Percentiles rank a stretch among this genome's conserved stretches.
phyloP scores from a whole-genome alignment of 2,329 filamentous ascomycete species.

The Ceratocystis smalleyi region DNA sequence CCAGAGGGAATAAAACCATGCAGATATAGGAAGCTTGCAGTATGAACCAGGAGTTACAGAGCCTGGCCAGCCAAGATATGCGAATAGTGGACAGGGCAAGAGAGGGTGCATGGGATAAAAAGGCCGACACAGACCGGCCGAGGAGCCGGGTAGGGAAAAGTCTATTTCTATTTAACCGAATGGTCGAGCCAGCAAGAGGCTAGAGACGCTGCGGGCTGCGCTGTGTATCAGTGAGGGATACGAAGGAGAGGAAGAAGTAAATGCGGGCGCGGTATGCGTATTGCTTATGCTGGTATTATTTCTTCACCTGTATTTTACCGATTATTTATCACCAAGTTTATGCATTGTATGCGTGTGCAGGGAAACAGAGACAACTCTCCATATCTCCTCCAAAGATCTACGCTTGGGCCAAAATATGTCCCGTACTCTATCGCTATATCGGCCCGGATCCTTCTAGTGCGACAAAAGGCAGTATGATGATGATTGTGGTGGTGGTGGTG shows the following conservation, averaged over 20 bases:
- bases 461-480: neutral
- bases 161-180: conserved; percentile 5
- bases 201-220: neutral
- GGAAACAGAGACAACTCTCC: neutral
- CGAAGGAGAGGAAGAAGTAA: neutral
- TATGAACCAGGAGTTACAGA: neutral
- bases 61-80: no score
- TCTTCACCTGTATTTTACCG: neutral
- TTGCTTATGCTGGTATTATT: neutral
- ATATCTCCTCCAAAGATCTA: neutral
- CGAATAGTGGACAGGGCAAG: no score
- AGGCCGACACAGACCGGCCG: neutral
- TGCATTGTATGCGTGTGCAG: neutral
- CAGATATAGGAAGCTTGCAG: neutral
- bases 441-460: conserved; percentile 5
- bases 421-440: neutral
- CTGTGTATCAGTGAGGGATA: neutral
- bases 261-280: neutral
- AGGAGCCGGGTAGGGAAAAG: conserved; percentile 1
- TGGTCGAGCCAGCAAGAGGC: neutral
- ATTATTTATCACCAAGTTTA: neutral
- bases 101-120: neutral
- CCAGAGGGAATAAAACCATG: neutral
- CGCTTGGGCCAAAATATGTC: neutral
- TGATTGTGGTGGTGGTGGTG: neutral